Evolutionary conservation across 2,329 filamentous ascomycete species (phyloP).

Genomic region (Pseudopithomyces maydicus): DNA sequence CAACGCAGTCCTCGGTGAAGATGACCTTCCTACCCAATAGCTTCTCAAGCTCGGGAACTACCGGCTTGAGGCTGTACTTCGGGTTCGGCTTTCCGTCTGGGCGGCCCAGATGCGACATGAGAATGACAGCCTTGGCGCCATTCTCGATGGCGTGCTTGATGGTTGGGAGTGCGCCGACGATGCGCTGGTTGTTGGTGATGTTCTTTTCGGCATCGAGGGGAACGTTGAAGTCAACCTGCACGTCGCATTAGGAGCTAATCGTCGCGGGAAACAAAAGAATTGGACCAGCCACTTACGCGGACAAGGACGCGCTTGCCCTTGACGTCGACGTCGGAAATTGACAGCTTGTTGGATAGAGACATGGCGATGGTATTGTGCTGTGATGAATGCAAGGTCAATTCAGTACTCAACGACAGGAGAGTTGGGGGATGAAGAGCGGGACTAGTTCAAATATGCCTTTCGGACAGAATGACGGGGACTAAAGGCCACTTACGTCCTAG

Average conservation of each 20-base stretch:
- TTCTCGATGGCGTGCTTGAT: conserved; percentile 93
- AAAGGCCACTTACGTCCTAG: conserved; percentile 4
- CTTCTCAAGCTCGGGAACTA: conserved; percentile 90
- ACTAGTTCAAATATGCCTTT: not conserved
- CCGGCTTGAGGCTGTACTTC: conserved; percentile 95
- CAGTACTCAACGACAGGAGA: conserved; percentile 5
- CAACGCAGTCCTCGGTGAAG: conserved; percentile 90
- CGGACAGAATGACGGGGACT: not conserved
- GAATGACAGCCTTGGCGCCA: conserved; percentile 87
- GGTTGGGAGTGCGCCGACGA: conserved; percentile 91
- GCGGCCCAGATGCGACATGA: conserved; percentile 98
- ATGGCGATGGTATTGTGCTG: conserved; percentile 55
- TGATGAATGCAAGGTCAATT: conserved; percentile 20
- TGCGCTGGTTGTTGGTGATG: conserved; percentile 98
- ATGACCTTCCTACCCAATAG: conserved; percentile 82
- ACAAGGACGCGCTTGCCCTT: conserved; percentile 99
- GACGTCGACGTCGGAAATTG: conserved; percentile 93
- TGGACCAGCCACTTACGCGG: conserved; percentile 67
- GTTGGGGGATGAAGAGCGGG: not conserved
- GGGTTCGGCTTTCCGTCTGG: conserved; percentile 86
- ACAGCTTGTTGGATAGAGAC: conserved; percentile 99
- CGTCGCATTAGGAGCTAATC: not conserved
- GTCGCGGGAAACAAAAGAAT: conserved; percentile 22
- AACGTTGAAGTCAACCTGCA: conserved; percentile 98
- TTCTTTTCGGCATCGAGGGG: conserved; percentile 92